Evolutionary conservation across 164 flowering plant species (phyloP).

Genomic region (Stephania cephalantha): DNA sequence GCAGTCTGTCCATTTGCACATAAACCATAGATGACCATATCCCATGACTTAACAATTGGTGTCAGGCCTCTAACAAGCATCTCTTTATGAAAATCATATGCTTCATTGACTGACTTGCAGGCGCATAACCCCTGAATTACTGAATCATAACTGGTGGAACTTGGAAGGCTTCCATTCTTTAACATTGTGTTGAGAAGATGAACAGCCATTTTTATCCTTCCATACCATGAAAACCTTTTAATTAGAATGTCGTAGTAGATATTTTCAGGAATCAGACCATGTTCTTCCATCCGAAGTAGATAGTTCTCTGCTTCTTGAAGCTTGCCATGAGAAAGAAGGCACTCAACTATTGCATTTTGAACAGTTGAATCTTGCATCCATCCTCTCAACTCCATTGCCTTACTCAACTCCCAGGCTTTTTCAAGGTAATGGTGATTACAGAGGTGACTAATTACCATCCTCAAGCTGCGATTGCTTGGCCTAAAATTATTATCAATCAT

Average conservation of each 20-base stretch:
- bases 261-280: conserved; percentile 34
- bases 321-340: conserved; percentile 43
- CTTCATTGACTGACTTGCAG: conserved; percentile 34
- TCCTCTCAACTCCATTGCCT: conserved; percentile 55
- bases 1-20: conserved; percentile 35
- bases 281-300: conserved; percentile 35
- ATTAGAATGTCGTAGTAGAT: conserved; percentile 51
- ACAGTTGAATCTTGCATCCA: conserved; percentile 49
- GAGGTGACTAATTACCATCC: conserved; percentile 32
- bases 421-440: conserved; percentile 35
- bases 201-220: conserved; percentile 45
- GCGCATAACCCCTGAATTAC: conserved; percentile 45
- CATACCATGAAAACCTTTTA: conserved; percentile 36
- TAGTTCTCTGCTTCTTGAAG: conserved; percentile 53
- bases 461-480: conserved; percentile 62
- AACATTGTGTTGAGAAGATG: conserved; percentile 66
- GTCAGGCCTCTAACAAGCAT: conserved; percentile 52
- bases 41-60: conserved; percentile 52
- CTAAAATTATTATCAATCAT: conserved; percentile 54
- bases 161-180: conserved; percentile 47
- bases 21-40: conserved; percentile 34
- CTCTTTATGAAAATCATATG: conserved; percentile 66
- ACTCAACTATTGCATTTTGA: conserved; percentile 43
- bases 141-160: conserved; percentile 46
- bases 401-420: conserved; percentile 47